Evolutionary conservation across 2,329 filamentous ascomycete genomes (phyloP), one percentile per base, ranked within the genome.

Genomic region (Penicillium sp.): DNA sequence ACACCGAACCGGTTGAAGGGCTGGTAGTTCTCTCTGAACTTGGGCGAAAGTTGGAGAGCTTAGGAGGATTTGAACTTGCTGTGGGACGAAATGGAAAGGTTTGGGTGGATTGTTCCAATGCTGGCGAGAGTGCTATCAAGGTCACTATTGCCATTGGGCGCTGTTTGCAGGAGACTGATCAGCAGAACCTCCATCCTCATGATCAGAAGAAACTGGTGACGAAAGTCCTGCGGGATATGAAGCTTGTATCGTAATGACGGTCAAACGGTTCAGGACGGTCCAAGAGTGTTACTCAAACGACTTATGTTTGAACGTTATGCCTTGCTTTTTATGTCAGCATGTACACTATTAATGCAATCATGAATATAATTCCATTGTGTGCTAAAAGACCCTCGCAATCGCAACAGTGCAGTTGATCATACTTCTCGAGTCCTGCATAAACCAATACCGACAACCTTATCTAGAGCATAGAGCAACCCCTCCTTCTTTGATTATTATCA

Each of bases 71-170:
- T 71, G 94, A 99, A 79, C 89, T 95, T 55, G 93, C 93, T 0
- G 89, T 96, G 8, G 94, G 94, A 16, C 85, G 91, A 67, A 99
- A 99, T 72, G 94, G 94, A 39, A 88, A 85, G 71, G 83, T 97
- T 21, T 97, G 94, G 92, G 89, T 97, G 13, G 87, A 93, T 67
- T 92, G 88, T 61, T 73, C 75, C 5, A 73, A 74, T 53, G 89
- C 88, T 27, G 88, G 80, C 57, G 71, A 74, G 29, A 61, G 56
- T 52, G 68, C 70, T 13, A 77, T 88, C 36, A 88, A 83, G 75
- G 86, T 85, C 31, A 87, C 92, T 7, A 77, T 96, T 57, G 82
- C 85, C 1, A 89, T 97, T 52, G 93, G 92, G 1, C 85, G 84
- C 62, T 89, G 90, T 41, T 77, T 99, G 45, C 82, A 83, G 65